Evolutionary conservation across 2,329 filamentous ascomycete genomes (phyloP).

Genomic region (Calonectria pseudoreteaudii): DNA sequence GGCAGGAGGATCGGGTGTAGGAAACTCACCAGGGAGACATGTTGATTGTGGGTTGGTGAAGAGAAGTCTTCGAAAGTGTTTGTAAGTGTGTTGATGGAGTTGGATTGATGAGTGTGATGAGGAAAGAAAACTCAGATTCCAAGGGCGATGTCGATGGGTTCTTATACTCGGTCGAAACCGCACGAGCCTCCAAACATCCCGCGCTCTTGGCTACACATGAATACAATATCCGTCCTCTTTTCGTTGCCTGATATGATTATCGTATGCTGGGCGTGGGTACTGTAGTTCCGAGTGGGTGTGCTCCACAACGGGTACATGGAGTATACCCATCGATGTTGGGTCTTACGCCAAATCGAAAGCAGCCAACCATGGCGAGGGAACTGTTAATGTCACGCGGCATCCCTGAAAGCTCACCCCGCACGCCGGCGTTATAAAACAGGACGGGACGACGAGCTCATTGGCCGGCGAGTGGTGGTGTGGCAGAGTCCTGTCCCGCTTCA

Average conservation of each 20-base stretch:
- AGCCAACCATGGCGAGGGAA: constrained; percentile 29
- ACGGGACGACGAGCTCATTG: constrained; percentile 31
- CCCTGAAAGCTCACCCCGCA: constrained; percentile 38
- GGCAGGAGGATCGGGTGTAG: background rate
- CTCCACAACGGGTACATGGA: constrained; percentile 34
- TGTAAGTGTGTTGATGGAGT: constrained; percentile 34
- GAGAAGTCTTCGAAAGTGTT: constrained; percentile 41
- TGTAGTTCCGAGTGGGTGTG: constrained; percentile 25
- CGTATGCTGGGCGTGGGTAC: constrained; percentile 36
- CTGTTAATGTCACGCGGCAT: constrained; percentile 31
- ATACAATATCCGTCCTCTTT: constrained; percentile 17
- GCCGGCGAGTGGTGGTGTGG: constrained; percentile 23
- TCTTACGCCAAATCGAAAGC: constrained; percentile 5
- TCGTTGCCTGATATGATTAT: constrained; percentile 39
- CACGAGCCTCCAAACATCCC: constrained; percentile 28
- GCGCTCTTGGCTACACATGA: constrained; percentile 8
- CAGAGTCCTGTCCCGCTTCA: constrained; percentile 24
- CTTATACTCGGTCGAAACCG: constrained; percentile 38
- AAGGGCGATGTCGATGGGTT: constrained; percentile 34
- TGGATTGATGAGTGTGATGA: constrained; percentile 38
- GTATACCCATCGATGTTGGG: constrained; percentile 20
- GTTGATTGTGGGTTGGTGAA: constrained; percentile 38
- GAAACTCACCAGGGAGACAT: constrained; percentile 45
- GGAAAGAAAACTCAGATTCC: constrained; percentile 29
- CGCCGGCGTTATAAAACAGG: constrained; percentile 24